Evolutionary conservation across 2,329 filamentous ascomycete species (phyloP), one percentile per base, ranked within the genome.

Genomic region (Iodosphaeria phyllophila): DNA sequence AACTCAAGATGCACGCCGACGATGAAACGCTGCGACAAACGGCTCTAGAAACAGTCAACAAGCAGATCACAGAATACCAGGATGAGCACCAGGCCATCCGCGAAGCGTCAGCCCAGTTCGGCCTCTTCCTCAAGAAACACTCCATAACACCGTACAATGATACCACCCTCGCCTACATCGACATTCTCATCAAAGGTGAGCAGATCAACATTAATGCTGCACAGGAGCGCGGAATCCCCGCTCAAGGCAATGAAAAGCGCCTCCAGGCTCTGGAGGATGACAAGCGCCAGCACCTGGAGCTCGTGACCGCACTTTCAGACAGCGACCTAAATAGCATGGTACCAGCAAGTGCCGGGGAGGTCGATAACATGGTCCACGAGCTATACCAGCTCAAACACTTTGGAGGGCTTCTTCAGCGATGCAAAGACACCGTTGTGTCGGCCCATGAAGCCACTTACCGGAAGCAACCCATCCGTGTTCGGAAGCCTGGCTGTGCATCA

Each of bases 101-200:
- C 24, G 26, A 47, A 10, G 46, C 50, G 0, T 41, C 48, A 2
- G 43, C 40, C 2, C 35, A 43, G 9, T 55, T 56, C 22, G 40
- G 46, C 10, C 23, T 51, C 12, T 56, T 49, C 28, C 28, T 56
- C n/a, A 46, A 43, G 30, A 37, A 43, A 14, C 33, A 52, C 26
- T 44, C 43, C 11, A 50, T 56, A 25, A 39, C 41, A 2, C 35
- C 44, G 1, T 51, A 50, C 39, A 56, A 56, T 23, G 51, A 56
- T 29, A 46, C 46, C 1, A 50, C 43, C 8, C 25, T 51, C 4
- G 47, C 39, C 8, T 54, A 56, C 29, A 35, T 55, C 4, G 43
- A 52, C 17, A 33, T 40, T 28, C 32, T 51, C 1, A 54, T 55
- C 30, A 38, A 46, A 18, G 40, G 49, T 21, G 48, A 54, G 3